phyloP scores from a whole-genome alignment of 495 filamentous ascomycete genomes.

The Xylaria venustula region DNA sequence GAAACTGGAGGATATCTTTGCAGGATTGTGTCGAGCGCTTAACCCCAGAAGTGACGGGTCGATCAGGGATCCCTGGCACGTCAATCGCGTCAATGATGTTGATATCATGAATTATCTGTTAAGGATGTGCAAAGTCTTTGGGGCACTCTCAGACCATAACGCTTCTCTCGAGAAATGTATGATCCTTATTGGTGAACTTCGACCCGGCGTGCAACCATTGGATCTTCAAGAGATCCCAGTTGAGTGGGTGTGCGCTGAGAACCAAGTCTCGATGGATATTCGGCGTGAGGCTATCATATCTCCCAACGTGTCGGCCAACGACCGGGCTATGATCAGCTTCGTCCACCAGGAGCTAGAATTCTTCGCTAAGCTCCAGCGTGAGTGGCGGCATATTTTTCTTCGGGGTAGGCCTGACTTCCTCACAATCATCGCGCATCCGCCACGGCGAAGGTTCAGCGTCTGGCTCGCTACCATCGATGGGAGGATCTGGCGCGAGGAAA shows the following conservation, averaged over 20 bases:
- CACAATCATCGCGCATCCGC: too few relatives aligned
- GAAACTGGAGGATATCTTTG: not conserved
- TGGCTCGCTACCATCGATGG: not conserved
- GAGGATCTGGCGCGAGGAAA: not conserved
- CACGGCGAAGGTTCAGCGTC: not conserved
- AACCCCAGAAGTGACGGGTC: not conserved
- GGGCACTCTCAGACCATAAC: not conserved
- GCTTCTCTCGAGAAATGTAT: not conserved
- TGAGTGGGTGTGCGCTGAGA: not conserved
- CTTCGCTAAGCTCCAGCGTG: not conserved
- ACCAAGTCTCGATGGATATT: not conserved
- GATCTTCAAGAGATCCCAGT: not conserved
- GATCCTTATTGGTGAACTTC: not conserved
- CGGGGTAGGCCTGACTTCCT: not conserved
- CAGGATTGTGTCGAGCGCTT: not conserved
- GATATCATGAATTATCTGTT: not conserved
- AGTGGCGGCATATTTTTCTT: not conserved
- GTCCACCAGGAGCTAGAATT: not conserved
- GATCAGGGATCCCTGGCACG: not conserved
- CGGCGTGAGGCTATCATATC: not conserved
- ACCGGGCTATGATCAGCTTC: not conserved
- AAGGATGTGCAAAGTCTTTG: not conserved
- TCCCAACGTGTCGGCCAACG: not conserved
- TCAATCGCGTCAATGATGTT: too few relatives aligned
- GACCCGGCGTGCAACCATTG: not conserved